Evolutionary conservation across 225 moss, liverwort and hornwort genomes (phyloP).

Genomic region (Bryoerythrophyllum caledonicum): DNA sequence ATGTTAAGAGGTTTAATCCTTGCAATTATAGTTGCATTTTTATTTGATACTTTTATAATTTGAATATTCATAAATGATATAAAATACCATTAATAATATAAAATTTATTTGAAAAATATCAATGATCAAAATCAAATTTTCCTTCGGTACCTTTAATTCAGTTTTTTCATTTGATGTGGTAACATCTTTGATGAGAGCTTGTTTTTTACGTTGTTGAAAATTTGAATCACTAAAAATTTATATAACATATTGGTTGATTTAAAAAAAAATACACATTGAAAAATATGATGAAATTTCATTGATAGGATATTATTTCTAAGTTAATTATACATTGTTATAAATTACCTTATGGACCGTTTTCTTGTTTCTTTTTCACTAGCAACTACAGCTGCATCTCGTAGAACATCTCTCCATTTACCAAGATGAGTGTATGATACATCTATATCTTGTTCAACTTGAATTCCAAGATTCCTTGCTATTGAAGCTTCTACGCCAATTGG

Average conservation of each 20-base stretch:
- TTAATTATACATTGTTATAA: not conserved
- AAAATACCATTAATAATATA: not conserved
- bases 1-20: too few species aligned
- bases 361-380: slow-evolving; percentile 4
- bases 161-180: slow-evolving; percentile 1
- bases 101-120: not conserved
- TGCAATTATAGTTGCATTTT: not conserved
- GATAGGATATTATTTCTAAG: not conserved
- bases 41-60: too few species aligned
- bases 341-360: slow-evolving; percentile 37
- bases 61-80: not conserved
- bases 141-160: slow-evolving; percentile 5
- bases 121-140: not conserved
- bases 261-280: not conserved
- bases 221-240: slow-evolving; percentile 12
- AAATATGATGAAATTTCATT: not conserved
- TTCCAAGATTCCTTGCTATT: slow-evolving; percentile 49
- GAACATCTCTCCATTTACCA: slow-evolving; percentile 65
- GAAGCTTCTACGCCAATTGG: slow-evolving; percentile 60
- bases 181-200: not conserved
- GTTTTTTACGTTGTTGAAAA: slow-evolving; percentile 32
- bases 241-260: not conserved
- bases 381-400: slow-evolving; percentile 24
- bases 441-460: slow-evolving; percentile 26
- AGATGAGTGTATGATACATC: slow-evolving; percentile 51